Evolutionary conservation across 202 grass and related monocot species (phyloP).

Genomic region (Zoysia matrella): DNA sequence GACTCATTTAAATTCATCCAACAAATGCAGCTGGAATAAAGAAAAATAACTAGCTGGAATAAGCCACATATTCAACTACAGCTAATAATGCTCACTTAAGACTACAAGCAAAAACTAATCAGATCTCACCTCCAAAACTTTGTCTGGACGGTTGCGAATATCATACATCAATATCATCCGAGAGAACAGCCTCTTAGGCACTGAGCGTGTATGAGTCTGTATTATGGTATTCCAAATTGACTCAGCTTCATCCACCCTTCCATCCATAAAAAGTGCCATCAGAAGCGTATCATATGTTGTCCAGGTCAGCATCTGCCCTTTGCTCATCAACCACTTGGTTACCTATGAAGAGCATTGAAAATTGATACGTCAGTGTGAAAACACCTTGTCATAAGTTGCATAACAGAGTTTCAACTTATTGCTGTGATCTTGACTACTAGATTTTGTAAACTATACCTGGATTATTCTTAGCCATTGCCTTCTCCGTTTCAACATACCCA

Average conservation of each 20-base stretch:
- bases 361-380: neutral
- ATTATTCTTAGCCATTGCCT: slow-evolving; percentile 79
- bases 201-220: slow-evolving; percentile 69
- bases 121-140: slow-evolving; percentile 80
- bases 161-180: slow-evolving; percentile 86
- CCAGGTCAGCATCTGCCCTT: slow-evolving; percentile 87
- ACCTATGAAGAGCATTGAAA: slow-evolving; percentile 53
- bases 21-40: neutral
- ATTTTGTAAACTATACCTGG: slow-evolving; percentile 49
- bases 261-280: slow-evolving; percentile 82
- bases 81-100: neutral
- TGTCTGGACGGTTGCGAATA: slow-evolving; percentile 51
- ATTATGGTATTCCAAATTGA: slow-evolving; percentile 65
- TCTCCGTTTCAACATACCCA: slow-evolving; percentile 70
- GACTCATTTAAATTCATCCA: slow-evolving; percentile 1
- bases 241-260: slow-evolving; percentile 73
- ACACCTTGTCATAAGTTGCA: neutral
- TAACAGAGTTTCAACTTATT: neutral
- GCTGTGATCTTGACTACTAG: neutral
- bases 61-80: neutral
- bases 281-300: slow-evolving; percentile 76
- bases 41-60: slow-evolving; percentile 11
- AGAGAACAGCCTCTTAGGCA: slow-evolving; percentile 79
- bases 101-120: neutral
- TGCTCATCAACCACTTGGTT: slow-evolving; percentile 92